These are phyloP conservation scores for Lotmaria passim DNA, from an alignment of 208 protist species.

Conservation along the genomic window DNA sequence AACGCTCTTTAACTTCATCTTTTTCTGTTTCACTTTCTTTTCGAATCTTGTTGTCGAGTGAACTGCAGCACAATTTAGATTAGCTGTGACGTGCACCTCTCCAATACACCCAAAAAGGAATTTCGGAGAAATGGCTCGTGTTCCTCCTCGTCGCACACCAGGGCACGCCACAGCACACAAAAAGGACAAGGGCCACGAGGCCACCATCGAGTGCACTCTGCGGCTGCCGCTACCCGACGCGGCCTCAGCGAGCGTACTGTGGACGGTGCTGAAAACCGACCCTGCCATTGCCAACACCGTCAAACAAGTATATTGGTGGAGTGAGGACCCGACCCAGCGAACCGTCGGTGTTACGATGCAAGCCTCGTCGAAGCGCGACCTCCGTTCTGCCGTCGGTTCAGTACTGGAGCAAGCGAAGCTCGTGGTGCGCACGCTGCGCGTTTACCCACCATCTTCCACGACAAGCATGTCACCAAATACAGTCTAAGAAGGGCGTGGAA, in stretches of 20 bases:
- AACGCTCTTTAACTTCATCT: background rate
- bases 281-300: constrained; percentile 31
- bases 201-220: constrained; percentile 44
- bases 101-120: too few relatives aligned
- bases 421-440: constrained; percentile 52
- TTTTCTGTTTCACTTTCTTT: constrained; percentile 18
- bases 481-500: background rate
- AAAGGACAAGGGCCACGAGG: constrained; percentile 1
- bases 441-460: constrained; percentile 34
- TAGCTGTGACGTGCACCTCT: too few relatives aligned
- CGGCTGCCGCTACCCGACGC: constrained; percentile 49
- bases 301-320: constrained; percentile 50
- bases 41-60: background rate
- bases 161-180: background rate
- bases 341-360: constrained; percentile 47
- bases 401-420: constrained; percentile 62
- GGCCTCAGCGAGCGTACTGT: constrained; percentile 41
- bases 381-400: constrained; percentile 51
- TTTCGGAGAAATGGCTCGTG: too few relatives aligned
- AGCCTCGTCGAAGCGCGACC: constrained; percentile 30
- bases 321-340: constrained; percentile 42
- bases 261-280: constrained; percentile 52
- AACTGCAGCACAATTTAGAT: too few relatives aligned
- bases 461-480: constrained; percentile 3
- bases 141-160: too few relatives aligned